A percentile compares a stretch with the other conserved stretches of the same genome.
phyloP scores from a whole-genome alignment of 768 basidiomycete species.

The Tricholoma bakamatsutake region DNA sequence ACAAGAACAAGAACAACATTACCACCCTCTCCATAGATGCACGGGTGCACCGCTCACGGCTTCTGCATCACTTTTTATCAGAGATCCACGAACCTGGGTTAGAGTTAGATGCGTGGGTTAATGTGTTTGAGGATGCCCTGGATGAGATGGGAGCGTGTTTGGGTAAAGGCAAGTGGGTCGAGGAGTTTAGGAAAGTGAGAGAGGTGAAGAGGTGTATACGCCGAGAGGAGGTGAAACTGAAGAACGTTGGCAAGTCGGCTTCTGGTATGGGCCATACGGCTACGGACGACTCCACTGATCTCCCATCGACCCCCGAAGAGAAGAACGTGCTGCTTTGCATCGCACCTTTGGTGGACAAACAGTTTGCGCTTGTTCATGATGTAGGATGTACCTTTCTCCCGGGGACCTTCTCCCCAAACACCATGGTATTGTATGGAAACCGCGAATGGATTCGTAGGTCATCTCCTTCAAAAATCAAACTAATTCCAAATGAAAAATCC shows the following conservation, averaged over 20 bases:
- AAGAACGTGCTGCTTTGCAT: conserved; percentile 51
- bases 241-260: neutral
- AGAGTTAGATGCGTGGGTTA: conserved; percentile 37
- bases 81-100: conserved; percentile 29
- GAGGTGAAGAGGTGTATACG: conserved; percentile 17
- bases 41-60: conserved; percentile 32
- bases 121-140: conserved; percentile 40
- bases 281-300: neutral
- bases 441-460: conserved; percentile 3
- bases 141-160: conserved; percentile 40
- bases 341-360: conserved; percentile 31
- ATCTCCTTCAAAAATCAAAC: neutral
- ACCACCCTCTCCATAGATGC: conserved; percentile 33
- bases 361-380: conserved; percentile 29
- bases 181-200: conserved; percentile 32
- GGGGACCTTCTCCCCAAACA: conserved; percentile 30
- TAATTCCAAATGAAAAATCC: neutral
- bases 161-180: conserved; percentile 39
- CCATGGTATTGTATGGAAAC: conserved; percentile 11
- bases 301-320: conserved; percentile 14
- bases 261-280: neutral
- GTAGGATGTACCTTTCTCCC: conserved; percentile 41
- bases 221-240: conserved; percentile 8
- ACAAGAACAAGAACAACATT: conserved; percentile 12
- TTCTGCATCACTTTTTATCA: conserved; percentile 35